Evolutionary conservation across 345 rosid genomes (phyloP).

Genomic region (Mallotus nudiflorus): DNA sequence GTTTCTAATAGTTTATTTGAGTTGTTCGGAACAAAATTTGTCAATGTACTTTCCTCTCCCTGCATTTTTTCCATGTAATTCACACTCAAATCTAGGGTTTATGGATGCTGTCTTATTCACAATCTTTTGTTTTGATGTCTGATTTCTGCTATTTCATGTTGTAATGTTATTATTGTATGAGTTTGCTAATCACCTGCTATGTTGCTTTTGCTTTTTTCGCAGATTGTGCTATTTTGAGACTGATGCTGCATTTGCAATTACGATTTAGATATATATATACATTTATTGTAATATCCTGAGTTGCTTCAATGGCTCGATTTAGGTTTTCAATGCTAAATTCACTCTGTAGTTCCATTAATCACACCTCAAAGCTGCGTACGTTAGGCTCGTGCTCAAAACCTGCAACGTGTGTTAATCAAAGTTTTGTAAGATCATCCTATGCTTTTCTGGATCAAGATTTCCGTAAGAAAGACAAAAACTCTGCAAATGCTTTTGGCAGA

Average conservation of each 20-base stretch:
- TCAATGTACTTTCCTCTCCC: neutral
- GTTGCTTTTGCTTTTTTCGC: neutral
- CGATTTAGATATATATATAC: neutral
- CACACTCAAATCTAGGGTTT: constrained; percentile 2
- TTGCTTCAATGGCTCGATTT: constrained; percentile 42
- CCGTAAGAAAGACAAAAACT: constrained; percentile 17
- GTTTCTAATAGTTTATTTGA: neutral
- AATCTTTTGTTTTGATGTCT: neutral
- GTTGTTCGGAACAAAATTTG: neutral
- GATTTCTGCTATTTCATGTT: neutral
- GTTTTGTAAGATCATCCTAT: constrained; percentile 20
- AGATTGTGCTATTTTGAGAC: neutral
- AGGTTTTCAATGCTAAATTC: constrained; percentile 44
- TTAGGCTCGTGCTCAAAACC: constrained; percentile 15
- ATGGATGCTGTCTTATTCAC: neutral
- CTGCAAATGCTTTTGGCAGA: constrained; percentile 17
- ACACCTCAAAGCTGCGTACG: constrained; percentile 18
- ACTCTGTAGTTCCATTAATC: constrained; percentile 27
- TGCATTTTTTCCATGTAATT: neutral
- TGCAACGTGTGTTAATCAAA: constrained; percentile 22
- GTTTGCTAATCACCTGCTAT: neutral
- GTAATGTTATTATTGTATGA: too few relatives aligned
- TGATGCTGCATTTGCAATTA: constrained; percentile 1
- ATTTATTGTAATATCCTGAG: neutral
- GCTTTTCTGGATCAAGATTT: constrained; percentile 18